phyloP scores from a whole-genome alignment of 108 stramenopile genomes.

The Poteriospumella lacustris region DNA sequence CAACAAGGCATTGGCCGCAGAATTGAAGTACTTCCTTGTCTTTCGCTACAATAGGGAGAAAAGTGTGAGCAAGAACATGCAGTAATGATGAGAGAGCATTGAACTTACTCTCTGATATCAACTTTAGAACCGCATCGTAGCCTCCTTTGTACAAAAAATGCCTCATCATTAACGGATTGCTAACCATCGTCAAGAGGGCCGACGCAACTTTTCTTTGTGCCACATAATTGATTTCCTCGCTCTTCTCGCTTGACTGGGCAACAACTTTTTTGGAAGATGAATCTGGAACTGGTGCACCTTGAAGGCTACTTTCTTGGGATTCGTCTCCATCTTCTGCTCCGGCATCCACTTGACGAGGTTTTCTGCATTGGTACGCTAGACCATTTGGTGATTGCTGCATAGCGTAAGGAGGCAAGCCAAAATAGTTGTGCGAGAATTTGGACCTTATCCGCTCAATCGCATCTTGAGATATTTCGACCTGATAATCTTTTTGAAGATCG shows the following conservation, averaged over 20 bases:
- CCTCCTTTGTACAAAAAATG: slow-evolving; percentile 23
- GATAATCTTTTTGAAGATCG: not conserved
- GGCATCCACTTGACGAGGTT: not conserved
- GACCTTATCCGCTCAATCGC: not conserved
- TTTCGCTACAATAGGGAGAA: not conserved
- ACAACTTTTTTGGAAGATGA: not conserved
- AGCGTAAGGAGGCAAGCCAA: slow-evolving; percentile 23
- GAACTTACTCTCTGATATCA: slow-evolving; percentile 14
- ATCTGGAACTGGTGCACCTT: not conserved
- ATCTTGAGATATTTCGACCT: not conserved
- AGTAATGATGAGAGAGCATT: not conserved
- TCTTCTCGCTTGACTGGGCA: not conserved
- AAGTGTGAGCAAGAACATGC: not conserved
- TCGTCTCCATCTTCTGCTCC: not conserved
- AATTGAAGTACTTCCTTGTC: not conserved
- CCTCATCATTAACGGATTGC: not conserved
- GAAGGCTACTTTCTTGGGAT: not conserved
- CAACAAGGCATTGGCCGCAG: not conserved
- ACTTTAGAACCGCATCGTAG: slow-evolving; percentile 11
- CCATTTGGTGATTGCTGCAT: not conserved
- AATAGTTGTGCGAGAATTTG: slow-evolving; percentile 13
- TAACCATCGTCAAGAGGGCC: slow-evolving; percentile 11
- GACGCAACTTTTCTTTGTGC: slow-evolving; percentile 16
- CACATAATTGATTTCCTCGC: not conserved
- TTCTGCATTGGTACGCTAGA: slow-evolving; percentile 19